A percentile compares a stretch with the other conserved stretches of the same genome.
phyloP scores from a whole-genome alignment of 2,329 filamentous ascomycete species.

The Aspergillus pseudoviridinutans region DNA sequence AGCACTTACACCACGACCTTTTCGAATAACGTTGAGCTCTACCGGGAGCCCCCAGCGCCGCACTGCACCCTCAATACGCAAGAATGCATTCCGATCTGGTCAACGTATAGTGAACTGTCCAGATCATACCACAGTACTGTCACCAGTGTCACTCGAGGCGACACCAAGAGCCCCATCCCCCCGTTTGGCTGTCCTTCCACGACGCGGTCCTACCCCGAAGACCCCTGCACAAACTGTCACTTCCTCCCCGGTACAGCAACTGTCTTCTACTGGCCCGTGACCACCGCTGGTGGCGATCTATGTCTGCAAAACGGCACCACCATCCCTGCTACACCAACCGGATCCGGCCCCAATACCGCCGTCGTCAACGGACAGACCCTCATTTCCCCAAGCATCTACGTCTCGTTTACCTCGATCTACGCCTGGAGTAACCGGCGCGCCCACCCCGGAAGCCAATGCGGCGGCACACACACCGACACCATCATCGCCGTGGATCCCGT shows the following conservation, averaged over 20 bases:
- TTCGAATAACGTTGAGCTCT: constrained; percentile 1
- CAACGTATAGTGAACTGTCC: constrained; percentile 12
- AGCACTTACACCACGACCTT: constrained; percentile 3
- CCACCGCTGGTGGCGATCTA: constrained; percentile 15
- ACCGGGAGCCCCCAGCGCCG: constrained; percentile 8
- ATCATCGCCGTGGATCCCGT: constrained; percentile 16
- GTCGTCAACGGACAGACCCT: constrained; percentile 17
- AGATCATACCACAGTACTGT: constrained; percentile 6
- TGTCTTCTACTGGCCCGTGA: constrained; percentile 24
- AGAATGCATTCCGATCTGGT: constrained; percentile 21
- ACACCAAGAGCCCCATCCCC: constrained; percentile 17
- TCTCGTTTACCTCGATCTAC: constrained; percentile 21
- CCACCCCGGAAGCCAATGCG: constrained; percentile 15
- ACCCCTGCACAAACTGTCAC: constrained; percentile 19
- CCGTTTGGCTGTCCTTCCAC: constrained; percentile 12
- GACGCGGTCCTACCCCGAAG: constrained; percentile 11
- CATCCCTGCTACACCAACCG: constrained; percentile 10
- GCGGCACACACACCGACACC: constrained; percentile 13
- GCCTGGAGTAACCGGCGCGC: constrained; percentile 18
- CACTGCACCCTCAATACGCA: constrained; percentile 12
- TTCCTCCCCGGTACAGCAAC: constrained; percentile 19
- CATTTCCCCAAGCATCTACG: constrained; percentile 18
- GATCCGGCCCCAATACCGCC: constrained; percentile 16
- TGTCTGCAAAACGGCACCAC: constrained; percentile 19
- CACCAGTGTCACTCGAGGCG: constrained; percentile 8